Evolutionary conservation across 495 filamentous ascomycete species (phyloP).

Genomic region (Trichoderma virens): DNA sequence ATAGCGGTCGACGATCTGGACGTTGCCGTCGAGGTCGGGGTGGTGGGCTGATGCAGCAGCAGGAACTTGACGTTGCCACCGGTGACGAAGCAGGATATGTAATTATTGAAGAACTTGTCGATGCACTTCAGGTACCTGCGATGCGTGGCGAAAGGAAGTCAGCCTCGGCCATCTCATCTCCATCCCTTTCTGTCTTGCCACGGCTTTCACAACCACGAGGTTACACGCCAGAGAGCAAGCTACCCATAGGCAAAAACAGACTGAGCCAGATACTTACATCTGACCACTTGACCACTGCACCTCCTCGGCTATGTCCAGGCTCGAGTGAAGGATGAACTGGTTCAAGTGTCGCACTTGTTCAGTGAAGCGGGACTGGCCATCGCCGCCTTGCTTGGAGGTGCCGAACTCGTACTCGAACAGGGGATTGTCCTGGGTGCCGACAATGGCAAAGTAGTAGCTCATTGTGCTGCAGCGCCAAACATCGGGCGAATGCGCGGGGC

Average conservation of each 20-base stretch:
- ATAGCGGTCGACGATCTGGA: conserved; percentile 56
- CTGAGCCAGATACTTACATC: conserved; percentile 47
- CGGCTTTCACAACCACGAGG: not conserved
- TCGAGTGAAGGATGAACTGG: conserved; percentile 92
- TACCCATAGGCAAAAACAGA: not conserved
- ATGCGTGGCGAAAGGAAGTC: conserved; percentile 1
- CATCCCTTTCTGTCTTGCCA: not conserved
- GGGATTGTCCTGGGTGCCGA: conserved; percentile 88
- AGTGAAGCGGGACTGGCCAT: conserved; percentile 80
- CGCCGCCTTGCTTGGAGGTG: conserved; percentile 86
- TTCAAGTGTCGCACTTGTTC: conserved; percentile 87
- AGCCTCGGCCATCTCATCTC: not conserved
- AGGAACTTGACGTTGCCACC: conserved; percentile 78
- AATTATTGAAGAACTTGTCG: conserved; percentile 85
- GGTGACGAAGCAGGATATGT: conserved; percentile 88
- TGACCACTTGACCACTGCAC: conserved; percentile 79
- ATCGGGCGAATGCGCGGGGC: too few relatives aligned
- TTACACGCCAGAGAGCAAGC: not conserved
- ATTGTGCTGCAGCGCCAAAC: conserved; percentile 35
- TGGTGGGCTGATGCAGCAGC: conserved; percentile 70
- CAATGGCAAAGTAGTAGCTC: conserved; percentile 96
- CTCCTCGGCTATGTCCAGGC: conserved; percentile 90
- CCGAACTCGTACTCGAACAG: conserved; percentile 95
- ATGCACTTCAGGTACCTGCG: conserved; percentile 88
- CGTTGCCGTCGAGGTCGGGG: conserved; percentile 28